Evolutionary conservation across 2,329 filamentous ascomycete genomes (phyloP).

Genomic region (Aspergillus texensis): DNA sequence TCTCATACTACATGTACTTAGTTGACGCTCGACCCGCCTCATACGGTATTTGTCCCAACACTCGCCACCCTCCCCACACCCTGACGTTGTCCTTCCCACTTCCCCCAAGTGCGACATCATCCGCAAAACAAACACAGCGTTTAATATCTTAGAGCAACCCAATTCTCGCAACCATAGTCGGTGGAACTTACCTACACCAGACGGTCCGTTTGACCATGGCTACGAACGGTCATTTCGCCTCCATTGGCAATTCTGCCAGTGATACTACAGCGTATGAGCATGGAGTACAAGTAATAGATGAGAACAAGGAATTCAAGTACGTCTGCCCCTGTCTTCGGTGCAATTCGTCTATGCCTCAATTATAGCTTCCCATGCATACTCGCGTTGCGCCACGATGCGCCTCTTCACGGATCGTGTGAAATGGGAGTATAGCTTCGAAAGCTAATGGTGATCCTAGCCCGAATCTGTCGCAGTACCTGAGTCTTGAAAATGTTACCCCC

Average conservation of each 20-base stretch:
- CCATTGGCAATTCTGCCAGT: constrained; percentile 41
- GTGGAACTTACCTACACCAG: background rate
- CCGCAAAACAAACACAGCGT: background rate
- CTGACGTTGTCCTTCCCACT: constrained; percentile 18
- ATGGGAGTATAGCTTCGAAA: background rate
- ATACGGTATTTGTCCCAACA: background rate
- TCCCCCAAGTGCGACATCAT: background rate
- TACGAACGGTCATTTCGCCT: constrained; percentile 51
- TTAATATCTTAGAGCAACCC: background rate
- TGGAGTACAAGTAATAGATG: constrained; percentile 96
- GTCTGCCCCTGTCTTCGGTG: constrained; percentile 30
- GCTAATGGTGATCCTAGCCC: constrained; percentile 53
- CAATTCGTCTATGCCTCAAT: background rate
- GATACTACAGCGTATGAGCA: constrained; percentile 68
- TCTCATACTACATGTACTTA: constrained; percentile 6
- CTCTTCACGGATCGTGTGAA: background rate
- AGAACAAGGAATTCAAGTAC: constrained; percentile 96
- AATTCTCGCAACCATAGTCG: background rate
- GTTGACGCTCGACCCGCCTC: background rate
- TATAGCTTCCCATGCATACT: background rate
- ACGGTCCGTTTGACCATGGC: constrained; percentile 35
- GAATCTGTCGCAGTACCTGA: constrained; percentile 80
- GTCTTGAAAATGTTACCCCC: constrained; percentile 75
- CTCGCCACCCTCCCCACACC: constrained; percentile 18
- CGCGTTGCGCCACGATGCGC: background rate